A percentile compares a stretch with the other conserved stretches of the same genome.
phyloP scores from a whole-genome alignment of 2,329 filamentous ascomycete genomes.

The Nakataea oryzae region DNA sequence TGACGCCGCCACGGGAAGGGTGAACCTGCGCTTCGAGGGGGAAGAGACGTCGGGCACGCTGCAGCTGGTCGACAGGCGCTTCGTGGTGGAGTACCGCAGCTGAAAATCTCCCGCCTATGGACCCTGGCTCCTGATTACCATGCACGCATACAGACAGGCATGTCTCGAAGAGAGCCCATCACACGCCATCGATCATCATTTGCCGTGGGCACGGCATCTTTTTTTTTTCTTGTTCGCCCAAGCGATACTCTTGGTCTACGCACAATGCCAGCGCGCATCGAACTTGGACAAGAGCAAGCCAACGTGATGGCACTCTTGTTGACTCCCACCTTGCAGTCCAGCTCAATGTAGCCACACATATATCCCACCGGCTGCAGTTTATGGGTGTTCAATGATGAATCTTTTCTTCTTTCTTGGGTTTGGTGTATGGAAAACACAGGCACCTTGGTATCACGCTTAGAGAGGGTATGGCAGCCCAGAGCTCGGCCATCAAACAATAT shows the following conservation, averaged over 20 bases:
- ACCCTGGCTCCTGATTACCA: not conserved
- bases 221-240: not conserved
- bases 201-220: not conserved
- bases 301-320: too few species aligned
- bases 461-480: not conserved
- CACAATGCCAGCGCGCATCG: too few species aligned
- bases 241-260: not conserved
- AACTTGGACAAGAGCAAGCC: too few species aligned
- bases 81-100: conserved; percentile 61
- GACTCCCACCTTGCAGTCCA: not conserved
- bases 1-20: conserved; percentile 38
- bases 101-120: not conserved
- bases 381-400: not conserved
- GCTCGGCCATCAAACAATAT: too few species aligned
- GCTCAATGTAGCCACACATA: not conserved
- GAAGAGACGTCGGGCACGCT: conserved; percentile 65
- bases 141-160: not conserved
- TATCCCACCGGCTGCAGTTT: not conserved
- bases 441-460: not conserved
- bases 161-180: not conserved
- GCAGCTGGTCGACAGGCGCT: conserved; percentile 65
- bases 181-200: not conserved
- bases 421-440: not conserved
- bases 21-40: conserved; percentile 67
- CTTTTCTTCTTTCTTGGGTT: not conserved